Percentiles rank a stretch among this genome's conserved stretches.
Evolutionary conservation across 495 filamentous ascomycete species (phyloP).

Genomic region (Penicillium goetzii): DNA sequence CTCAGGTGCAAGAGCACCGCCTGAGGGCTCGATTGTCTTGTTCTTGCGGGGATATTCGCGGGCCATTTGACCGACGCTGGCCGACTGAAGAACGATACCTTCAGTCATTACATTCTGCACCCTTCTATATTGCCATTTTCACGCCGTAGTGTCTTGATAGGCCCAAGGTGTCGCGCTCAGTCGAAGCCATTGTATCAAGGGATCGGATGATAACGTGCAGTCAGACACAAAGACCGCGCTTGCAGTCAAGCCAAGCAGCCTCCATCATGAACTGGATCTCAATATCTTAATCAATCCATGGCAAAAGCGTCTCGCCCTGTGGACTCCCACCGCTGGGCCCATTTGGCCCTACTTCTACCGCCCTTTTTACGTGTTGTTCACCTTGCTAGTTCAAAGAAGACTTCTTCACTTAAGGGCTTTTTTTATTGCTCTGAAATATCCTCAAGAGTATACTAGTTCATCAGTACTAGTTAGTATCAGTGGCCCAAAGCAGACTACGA

Average conservation of each 20-base stretch:
- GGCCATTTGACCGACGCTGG: slow-evolving; percentile 17
- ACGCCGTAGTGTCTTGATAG: slow-evolving; percentile 8
- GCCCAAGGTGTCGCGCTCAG: slow-evolving; percentile 31
- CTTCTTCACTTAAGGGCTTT: not conserved
- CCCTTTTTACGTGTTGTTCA: slow-evolving; percentile 36
- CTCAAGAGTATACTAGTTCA: not conserved
- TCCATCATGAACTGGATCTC: slow-evolving; percentile 31
- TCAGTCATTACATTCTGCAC: slow-evolving; percentile 30
- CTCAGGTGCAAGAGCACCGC: not conserved
- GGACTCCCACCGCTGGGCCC: slow-evolving; percentile 34
- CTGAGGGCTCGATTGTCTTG: not conserved
- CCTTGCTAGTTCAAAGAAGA: slow-evolving; percentile 13
- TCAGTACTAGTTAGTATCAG: not conserved
- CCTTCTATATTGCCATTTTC: slow-evolving; percentile 36
- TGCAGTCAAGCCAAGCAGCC: slow-evolving; percentile 14
- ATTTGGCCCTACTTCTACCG: slow-evolving; percentile 42
- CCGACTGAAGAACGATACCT: slow-evolving; percentile 30
- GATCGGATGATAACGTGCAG: slow-evolving; percentile 33
- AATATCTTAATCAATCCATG: slow-evolving; percentile 33
- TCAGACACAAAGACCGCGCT: slow-evolving; percentile 10
- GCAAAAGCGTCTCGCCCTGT: slow-evolving; percentile 30
- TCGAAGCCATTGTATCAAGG: slow-evolving; percentile 36
- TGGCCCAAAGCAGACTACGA: not conserved
- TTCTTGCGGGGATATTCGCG: slow-evolving; percentile 6
- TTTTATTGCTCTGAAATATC: not conserved